A percentile compares a stretch with the other conserved stretches of the same genome.
Evolutionary conservation across 345 rosid genomes (phyloP).

Genomic region (Linum tenue): DNA sequence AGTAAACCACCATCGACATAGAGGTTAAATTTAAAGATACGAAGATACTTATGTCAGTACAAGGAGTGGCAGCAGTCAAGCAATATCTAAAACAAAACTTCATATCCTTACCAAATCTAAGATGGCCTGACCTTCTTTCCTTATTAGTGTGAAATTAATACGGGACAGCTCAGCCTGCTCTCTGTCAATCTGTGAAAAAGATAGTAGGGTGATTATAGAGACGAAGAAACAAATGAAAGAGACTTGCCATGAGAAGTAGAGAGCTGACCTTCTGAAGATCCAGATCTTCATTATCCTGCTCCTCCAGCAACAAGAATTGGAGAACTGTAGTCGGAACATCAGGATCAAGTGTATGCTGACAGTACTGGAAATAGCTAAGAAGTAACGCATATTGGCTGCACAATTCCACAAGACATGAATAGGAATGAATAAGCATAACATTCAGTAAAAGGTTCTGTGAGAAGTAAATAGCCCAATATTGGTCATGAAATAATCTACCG

Average conservation of each 20-base stretch:
- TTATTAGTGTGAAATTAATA: slow-evolving; percentile 66
- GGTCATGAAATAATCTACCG: slow-evolving; percentile 40
- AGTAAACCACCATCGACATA: too few species aligned
- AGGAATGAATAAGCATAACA: slow-evolving; percentile 13
- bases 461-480: slow-evolving; percentile 13
- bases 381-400: slow-evolving; percentile 87
- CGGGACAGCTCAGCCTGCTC: slow-evolving; percentile 84
- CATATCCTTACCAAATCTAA: slow-evolving; percentile 61
- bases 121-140: slow-evolving; percentile 80
- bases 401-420: slow-evolving; percentile 2
- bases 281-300: slow-evolving; percentile 74
- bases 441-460: slow-evolving; percentile 6
- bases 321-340: slow-evolving; percentile 73
- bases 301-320: slow-evolving; percentile 64
- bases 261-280: slow-evolving; percentile 63
- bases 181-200: slow-evolving; percentile 53
- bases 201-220: slow-evolving; percentile 3
- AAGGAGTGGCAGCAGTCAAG: not conserved
- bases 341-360: slow-evolving; percentile 79
- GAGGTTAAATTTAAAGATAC: too few species aligned
- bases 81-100: not conserved
- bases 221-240: not conserved
- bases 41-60: too few species aligned
- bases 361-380: slow-evolving; percentile 88
- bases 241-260: slow-evolving; percentile 8